Evolutionary conservation across 208 protist genomes (phyloP).

Genomic region (Crithidia sp.): DNA sequence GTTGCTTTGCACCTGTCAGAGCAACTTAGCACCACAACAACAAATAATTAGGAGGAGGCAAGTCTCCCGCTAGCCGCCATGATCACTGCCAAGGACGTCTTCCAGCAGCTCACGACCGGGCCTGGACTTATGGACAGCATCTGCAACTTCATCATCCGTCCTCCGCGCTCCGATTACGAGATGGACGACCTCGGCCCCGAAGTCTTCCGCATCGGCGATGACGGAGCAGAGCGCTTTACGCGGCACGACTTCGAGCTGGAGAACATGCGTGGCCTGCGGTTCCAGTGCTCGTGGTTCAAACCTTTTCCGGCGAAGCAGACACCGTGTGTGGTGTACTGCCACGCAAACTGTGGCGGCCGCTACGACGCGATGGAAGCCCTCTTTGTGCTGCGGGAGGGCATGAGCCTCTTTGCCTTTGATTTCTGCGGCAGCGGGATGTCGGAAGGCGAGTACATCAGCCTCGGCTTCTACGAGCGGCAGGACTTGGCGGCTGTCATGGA

Average conservation of each 20-base stretch:
- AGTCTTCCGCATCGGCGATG: slow-evolving; percentile 66
- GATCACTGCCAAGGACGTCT: slow-evolving; percentile 44
- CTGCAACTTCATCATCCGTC: slow-evolving; percentile 90
- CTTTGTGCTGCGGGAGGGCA: slow-evolving; percentile 85
- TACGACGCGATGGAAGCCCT: slow-evolving; percentile 80
- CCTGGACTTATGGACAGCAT: slow-evolving; percentile 69
- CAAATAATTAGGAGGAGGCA: no score
- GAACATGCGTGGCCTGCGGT: slow-evolving; percentile 81
- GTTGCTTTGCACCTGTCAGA: no score
- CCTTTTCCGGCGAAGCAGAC: slow-evolving; percentile 35
- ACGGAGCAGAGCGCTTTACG: slow-evolving; percentile 40
- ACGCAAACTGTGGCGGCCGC: slow-evolving; percentile 89
- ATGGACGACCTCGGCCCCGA: slow-evolving; percentile 60
- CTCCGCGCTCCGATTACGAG: slow-evolving; percentile 68
- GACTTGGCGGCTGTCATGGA: slow-evolving; percentile 91
- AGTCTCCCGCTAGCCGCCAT: slow-evolving; percentile 11
- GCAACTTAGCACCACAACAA: no score
- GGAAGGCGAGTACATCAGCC: slow-evolving; percentile 95
- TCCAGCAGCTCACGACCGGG: slow-evolving; percentile 43
- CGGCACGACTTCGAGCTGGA: slow-evolving; percentile 79
- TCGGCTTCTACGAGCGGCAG: slow-evolving; percentile 96
- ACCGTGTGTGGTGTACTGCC: slow-evolving; percentile 93
- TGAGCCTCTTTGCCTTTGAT: slow-evolving; percentile 93
- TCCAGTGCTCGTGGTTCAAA: slow-evolving; percentile 88
- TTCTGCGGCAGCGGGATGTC: slow-evolving; percentile 92